Conservation (phyloP, 1,284 basidiomycete genomes). For the Stygiomarasmius scandens region DNA sequence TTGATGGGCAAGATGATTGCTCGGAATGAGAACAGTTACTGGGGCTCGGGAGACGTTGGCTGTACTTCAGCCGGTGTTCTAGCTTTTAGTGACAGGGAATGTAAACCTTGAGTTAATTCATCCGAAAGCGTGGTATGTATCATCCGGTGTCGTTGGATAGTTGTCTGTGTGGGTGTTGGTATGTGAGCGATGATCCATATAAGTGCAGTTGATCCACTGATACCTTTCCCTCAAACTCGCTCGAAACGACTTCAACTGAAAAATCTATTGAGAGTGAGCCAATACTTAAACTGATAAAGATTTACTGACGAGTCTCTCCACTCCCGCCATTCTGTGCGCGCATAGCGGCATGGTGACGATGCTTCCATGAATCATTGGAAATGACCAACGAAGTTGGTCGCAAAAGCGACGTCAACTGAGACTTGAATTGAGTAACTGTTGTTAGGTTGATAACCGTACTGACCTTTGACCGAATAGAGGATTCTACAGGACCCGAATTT, state of each 20-base stretch:
- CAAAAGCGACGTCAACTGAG: slow-evolving; percentile 59
- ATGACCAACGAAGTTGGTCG: slow-evolving; percentile 62
- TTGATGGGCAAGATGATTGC: background rate
- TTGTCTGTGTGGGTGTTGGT: slow-evolving; percentile 44
- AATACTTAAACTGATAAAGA: slow-evolving; percentile 19
- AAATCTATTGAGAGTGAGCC: slow-evolving; percentile 61
- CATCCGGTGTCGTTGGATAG: slow-evolving; percentile 78
- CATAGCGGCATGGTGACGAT: slow-evolving; percentile 79
- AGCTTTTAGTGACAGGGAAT: slow-evolving; percentile 76
- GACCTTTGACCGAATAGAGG: slow-evolving; percentile 36
- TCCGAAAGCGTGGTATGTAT: slow-evolving; percentile 70
- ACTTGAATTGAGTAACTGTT: background rate
- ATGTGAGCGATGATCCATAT: background rate
- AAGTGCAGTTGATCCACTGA: slow-evolving; percentile 7
- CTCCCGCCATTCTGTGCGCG: slow-evolving; percentile 60
- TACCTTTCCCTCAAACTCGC: slow-evolving; percentile 74
- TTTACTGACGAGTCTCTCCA: slow-evolving; percentile 68
- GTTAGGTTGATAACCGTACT: background rate
- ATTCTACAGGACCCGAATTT: slow-evolving; percentile 42
- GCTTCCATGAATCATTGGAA: slow-evolving; percentile 76
- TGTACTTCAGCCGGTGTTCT: slow-evolving; percentile 60
- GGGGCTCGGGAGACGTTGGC: background rate
- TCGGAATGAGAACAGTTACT: background rate
- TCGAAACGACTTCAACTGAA: slow-evolving; percentile 69
- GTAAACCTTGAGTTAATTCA: slow-evolving; percentile 69